Percentiles rank a stretch among this genome's conserved stretches.
Evolutionary conservation across 2,329 filamentous ascomycete genomes (phyloP).

Genomic region (Colletotrichum scovillei): DNA sequence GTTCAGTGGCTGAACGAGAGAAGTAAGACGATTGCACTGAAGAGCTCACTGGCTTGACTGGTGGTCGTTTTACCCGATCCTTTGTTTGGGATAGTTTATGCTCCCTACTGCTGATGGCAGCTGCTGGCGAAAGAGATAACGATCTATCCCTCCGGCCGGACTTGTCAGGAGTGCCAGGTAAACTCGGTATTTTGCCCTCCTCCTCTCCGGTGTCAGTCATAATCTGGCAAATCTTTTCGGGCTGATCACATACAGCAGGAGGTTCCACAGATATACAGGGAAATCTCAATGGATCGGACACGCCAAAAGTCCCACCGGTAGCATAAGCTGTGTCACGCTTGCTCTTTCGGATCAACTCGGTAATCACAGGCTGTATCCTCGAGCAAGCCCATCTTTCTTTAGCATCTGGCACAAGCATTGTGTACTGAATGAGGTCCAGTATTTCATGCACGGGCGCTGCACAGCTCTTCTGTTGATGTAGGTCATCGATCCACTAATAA

Average conservation of each 20-base stretch:
- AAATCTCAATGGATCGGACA: neutral
- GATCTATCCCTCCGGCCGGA: neutral
- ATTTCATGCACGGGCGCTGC: neutral
- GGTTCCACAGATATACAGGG: neutral
- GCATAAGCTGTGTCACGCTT: neutral
- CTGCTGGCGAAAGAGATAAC: neutral
- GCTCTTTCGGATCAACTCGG: neutral
- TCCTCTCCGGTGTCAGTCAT: neutral
- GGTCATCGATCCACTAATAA: neutral
- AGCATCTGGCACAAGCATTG: neutral
- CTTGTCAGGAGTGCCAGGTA: neutral
- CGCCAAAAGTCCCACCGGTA: neutral
- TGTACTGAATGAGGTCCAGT: neutral
- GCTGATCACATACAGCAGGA: neutral
- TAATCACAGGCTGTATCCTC: neutral
- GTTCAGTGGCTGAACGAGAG: neutral
- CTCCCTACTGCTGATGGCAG: neutral
- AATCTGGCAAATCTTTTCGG: neutral
- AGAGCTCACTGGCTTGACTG: neutral
- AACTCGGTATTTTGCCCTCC: neutral
- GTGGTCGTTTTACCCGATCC: neutral
- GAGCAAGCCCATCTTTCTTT: neutral
- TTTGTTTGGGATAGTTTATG: neutral
- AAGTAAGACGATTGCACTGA: neutral
- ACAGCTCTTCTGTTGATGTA: neutral